Percentiles rank a stretch among this genome's conserved stretches.
These are phyloP conservation scores for Arabidopsis lyrata DNA, from an alignment of 441 rosid species.

Conservation along the genomic window DNA sequence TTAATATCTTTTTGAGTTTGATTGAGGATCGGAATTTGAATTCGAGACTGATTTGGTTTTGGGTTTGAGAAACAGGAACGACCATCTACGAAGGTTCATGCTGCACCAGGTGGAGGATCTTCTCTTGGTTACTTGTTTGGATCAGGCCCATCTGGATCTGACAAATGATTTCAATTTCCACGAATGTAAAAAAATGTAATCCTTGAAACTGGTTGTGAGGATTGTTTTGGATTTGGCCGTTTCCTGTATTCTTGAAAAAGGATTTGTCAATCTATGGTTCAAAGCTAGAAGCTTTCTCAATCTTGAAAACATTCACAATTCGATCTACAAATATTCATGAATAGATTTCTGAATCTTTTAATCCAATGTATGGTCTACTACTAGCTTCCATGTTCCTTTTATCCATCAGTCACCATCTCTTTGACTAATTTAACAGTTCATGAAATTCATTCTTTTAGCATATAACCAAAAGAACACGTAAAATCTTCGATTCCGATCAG, in stretches of 20 bases:
- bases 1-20: neutral
- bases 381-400: neutral
- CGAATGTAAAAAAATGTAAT: conserved; percentile 29
- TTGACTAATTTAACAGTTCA: neutral
- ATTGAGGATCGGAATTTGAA: neutral
- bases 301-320: conserved; percentile 5
- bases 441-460: too few species aligned
- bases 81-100: conserved; percentile 75
- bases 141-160: conserved; percentile 37
- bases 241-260: conserved; percentile 6
- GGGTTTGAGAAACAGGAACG: conserved; percentile 53
- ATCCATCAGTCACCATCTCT: neutral
- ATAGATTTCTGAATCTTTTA: neutral
- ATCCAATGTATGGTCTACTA: neutral
- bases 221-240: conserved; percentile 17
- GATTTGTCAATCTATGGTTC: neutral
- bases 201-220: conserved; percentile 25
- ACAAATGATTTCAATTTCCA: conserved; percentile 33
- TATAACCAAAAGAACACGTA: too few species aligned
- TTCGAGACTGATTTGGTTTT: neutral
- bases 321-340: neutral
- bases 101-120: conserved; percentile 82
- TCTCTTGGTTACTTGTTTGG: conserved; percentile 75
- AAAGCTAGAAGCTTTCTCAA: conserved; percentile 11
- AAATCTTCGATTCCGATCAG: too few species aligned